A percentile compares a stretch with the other conserved stretches of the same genome.
Evolutionary conservation across 352 stramenopile genomes (phyloP).

Genomic region (Thalassiosira allenii): DNA sequence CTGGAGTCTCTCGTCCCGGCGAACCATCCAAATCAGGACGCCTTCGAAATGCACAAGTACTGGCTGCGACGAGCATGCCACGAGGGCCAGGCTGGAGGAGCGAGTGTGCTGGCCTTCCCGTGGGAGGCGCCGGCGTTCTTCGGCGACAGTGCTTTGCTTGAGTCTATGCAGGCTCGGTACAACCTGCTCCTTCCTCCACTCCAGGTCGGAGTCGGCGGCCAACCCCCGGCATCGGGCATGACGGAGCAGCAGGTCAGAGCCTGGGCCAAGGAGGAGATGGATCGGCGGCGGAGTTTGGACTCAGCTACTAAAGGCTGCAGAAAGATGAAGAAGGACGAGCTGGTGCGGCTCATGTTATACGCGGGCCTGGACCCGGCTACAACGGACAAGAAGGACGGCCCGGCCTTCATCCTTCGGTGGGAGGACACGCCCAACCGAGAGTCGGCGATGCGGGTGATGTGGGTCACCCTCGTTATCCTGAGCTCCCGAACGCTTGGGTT

Average conservation of each 20-base stretch:
- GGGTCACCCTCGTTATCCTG: neutral
- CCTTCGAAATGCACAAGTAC: no score
- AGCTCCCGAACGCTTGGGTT: neutral
- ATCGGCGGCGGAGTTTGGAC: neutral
- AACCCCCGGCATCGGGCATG: no score
- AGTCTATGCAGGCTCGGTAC: neutral
- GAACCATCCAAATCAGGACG: neutral
- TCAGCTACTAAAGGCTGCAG: neutral
- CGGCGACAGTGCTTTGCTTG: neutral
- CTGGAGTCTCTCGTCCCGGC: neutral
- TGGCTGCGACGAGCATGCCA: conserved; percentile 5
- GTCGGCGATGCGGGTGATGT: neutral
- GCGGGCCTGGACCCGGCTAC: neutral
- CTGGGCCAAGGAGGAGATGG: neutral
- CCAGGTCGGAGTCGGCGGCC: neutral
- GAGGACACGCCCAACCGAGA: neutral
- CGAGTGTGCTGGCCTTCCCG: no score
- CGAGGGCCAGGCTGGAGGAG: no score
- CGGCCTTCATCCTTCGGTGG: neutral
- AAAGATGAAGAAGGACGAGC: neutral
- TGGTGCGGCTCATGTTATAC: neutral
- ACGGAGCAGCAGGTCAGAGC: neutral
- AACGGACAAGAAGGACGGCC: neutral
- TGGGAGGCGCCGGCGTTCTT: neutral
- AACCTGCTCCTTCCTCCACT: neutral